Conservation (phyloP, 1,284 basidiomycete species). For the Rhodotorula sp. region DNA sequence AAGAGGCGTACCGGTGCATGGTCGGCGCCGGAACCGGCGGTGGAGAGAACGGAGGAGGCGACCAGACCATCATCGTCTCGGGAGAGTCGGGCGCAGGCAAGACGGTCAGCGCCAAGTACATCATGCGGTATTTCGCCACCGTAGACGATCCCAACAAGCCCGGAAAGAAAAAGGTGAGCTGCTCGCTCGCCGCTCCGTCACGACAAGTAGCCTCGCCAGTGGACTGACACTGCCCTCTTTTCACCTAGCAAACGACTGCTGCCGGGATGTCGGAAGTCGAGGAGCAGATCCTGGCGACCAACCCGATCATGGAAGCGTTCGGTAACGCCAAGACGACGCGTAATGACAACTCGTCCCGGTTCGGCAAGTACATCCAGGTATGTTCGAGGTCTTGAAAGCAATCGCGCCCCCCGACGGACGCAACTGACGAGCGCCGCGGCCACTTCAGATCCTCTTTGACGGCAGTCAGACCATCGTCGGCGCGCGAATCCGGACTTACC, state of each 20-base stretch:
- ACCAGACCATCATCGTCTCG: conserved; percentile 98
- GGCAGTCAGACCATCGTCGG: conserved; percentile 94
- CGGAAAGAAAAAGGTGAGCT: conserved; percentile 55
- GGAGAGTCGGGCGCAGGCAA: conserved; percentile 99
- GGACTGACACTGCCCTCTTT: conserved; percentile 1
- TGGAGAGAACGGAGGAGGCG: conserved; percentile 55
- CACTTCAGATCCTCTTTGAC: conserved; percentile 84
- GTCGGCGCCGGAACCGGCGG: conserved; percentile 56
- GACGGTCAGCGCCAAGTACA: conserved; percentile 99
- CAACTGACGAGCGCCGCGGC: no score
- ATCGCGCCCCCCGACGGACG: no score
- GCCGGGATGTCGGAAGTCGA: conserved; percentile 84
- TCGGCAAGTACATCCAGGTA: conserved; percentile 99
- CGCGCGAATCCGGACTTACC: conserved; percentile 94
- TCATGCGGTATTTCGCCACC: conserved; percentile 98
- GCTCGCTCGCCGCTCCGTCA: conserved; percentile 38
- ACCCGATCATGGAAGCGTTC: conserved; percentile 98
- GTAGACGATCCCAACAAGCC: conserved; percentile 76
- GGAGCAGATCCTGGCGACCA: conserved; percentile 94
- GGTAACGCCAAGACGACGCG: conserved; percentile 99
- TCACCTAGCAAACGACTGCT: conserved; percentile 45
- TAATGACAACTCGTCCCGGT: conserved; percentile 98
- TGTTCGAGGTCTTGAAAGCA: conserved; percentile 39
- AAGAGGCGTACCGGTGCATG: conserved; percentile 99
- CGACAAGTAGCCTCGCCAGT: background rate